Conservation (phyloP, 306 rosid genomes). For the Inga laurina region DNA sequence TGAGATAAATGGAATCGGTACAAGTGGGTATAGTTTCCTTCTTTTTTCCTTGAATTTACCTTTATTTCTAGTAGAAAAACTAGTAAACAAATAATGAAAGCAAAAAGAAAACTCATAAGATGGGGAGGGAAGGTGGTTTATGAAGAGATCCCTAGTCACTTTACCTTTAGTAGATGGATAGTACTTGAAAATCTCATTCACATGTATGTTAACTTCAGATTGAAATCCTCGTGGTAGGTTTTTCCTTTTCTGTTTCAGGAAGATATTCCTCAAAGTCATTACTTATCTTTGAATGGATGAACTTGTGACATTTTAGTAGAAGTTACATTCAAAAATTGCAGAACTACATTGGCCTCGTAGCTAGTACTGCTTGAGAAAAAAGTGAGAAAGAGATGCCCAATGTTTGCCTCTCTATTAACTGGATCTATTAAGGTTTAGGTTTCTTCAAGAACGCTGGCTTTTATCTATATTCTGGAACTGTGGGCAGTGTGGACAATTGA, state of each 20-base stretch:
- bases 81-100: conserved; percentile 10
- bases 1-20: conserved; percentile 65
- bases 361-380: background rate
- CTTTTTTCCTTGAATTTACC: background rate
- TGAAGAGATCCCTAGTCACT: conserved; percentile 8
- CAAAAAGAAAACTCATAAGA: background rate
- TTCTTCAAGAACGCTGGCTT: conserved; percentile 12
- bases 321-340: background rate
- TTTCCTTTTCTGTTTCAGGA: conserved; percentile 3
- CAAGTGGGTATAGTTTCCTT: conserved; percentile 62
- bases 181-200: background rate
- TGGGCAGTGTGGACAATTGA: background rate
- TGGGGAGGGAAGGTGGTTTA: background rate
- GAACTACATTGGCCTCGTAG: too few species aligned
- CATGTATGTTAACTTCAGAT: background rate
- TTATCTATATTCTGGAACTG: conserved; percentile 16
- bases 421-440: background rate
- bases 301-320: background rate
- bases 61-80: background rate
- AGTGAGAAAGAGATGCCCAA: background rate
- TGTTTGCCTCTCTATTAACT: background rate
- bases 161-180: background rate
- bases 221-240: background rate
- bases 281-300: background rate
- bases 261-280: background rate